Conservation (phyloP, 1,284 basidiomycete genomes). For the Trametes hirsuta region DNA sequence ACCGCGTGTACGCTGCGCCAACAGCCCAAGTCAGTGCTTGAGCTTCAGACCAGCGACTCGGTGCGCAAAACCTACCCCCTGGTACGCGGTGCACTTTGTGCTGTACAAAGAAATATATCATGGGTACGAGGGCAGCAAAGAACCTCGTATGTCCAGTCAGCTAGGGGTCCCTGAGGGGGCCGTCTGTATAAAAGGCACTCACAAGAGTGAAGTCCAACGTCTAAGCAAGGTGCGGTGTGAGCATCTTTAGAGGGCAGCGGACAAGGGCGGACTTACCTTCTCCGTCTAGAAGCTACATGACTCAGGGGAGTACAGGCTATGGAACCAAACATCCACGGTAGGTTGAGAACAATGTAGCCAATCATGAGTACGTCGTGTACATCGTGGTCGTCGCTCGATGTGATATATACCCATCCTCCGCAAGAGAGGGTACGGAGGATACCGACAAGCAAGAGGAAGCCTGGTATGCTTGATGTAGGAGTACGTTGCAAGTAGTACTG, state of each 20-base stretch:
- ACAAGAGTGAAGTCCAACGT: constrained; percentile 54
- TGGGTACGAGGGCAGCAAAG: constrained; percentile 69
- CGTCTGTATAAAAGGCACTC: constrained; percentile 27
- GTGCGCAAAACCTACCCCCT: constrained; percentile 59
- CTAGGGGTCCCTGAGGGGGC: neutral
- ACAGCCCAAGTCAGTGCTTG: neutral
- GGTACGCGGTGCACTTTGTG: constrained; percentile 82
- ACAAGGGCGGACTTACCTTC: constrained; percentile 48
- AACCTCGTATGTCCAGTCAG: constrained; percentile 50
- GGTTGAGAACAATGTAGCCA: constrained; percentile 75
- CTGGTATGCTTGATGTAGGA: constrained; percentile 49
- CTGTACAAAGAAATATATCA: constrained; percentile 85
- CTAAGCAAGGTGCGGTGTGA: constrained; percentile 39
- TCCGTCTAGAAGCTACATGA: constrained; percentile 44
- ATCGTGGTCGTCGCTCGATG: constrained; percentile 80
- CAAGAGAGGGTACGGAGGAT: constrained; percentile 82
- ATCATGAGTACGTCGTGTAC: constrained; percentile 92
- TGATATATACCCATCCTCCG: constrained; percentile 94
- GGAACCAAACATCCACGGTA: constrained; percentile 88
- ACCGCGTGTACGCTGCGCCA: constrained; percentile 76
- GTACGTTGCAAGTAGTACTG: constrained; percentile 69
- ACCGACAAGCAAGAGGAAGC: constrained; percentile 65
- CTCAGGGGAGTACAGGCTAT: constrained; percentile 56
- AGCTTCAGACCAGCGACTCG: neutral
- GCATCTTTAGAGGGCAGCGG: neutral